phyloP scores from a whole-genome alignment of 2,329 filamentous ascomycete genomes.

The Setomelanomma holmii region DNA sequence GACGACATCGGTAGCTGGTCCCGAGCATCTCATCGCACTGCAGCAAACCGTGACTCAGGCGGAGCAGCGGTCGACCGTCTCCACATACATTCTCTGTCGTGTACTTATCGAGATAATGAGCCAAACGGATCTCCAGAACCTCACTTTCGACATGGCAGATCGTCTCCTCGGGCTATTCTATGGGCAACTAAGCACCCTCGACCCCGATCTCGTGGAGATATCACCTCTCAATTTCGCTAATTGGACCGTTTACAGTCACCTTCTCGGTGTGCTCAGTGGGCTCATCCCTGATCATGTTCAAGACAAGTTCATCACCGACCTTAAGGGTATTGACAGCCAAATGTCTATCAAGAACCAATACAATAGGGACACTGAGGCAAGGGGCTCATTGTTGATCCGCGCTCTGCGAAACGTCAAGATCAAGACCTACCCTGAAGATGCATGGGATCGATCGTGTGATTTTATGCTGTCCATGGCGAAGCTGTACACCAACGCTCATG shows the following conservation, averaged over 20 bases:
- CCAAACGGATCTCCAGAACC: constrained; percentile 81
- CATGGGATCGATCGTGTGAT: constrained; percentile 87
- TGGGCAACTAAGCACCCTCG: constrained; percentile 87
- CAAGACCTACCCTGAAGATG: constrained; percentile 73
- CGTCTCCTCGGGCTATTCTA: constrained; percentile 96
- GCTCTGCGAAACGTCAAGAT: constrained; percentile 91
- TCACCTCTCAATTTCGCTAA: constrained; percentile 90
- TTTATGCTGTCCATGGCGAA: constrained; percentile 83
- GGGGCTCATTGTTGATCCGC: constrained; percentile 83
- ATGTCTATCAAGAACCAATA: constrained; percentile 72
- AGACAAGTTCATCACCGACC: constrained; percentile 79
- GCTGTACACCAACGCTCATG: constrained; percentile 84
- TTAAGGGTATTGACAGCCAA: constrained; percentile 80
- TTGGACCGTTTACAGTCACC: constrained; percentile 91
- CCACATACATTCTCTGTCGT: constrained; percentile 93
- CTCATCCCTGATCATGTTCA: constrained; percentile 88
- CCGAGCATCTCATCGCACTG: constrained; percentile 50
- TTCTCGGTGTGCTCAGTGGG: constrained; percentile 95
- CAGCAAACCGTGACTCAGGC: constrained; percentile 79
- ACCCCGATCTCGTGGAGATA: constrained; percentile 77
- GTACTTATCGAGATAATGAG: constrained; percentile 93
- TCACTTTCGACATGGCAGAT: constrained; percentile 91
- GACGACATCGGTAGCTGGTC: constrained; percentile 32
- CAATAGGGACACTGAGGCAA: constrained; percentile 75
- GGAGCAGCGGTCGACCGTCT: constrained; percentile 89